Evolutionary conservation across 805 yeast genomes (phyloP).

Genomic region (Yarrowia alimentaria): DNA sequence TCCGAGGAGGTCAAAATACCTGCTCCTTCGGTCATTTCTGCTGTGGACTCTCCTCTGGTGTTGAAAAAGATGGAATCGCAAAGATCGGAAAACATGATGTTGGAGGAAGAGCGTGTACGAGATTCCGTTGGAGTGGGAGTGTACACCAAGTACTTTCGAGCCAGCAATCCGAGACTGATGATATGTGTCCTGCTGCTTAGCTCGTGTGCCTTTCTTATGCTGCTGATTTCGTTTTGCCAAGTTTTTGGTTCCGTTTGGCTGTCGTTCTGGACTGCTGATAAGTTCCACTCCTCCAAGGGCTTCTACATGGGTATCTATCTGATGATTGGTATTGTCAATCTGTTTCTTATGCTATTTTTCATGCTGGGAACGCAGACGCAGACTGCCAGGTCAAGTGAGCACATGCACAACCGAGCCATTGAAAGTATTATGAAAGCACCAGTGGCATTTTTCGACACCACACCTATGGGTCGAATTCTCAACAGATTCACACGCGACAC

Average conservation of each 20-base stretch:
- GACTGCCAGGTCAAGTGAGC: constrained; percentile 27
- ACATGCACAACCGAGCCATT: constrained; percentile 64
- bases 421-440: constrained; percentile 69
- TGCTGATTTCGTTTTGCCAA: neutral
- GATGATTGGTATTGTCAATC: constrained; percentile 49
- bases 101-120: constrained; percentile 29
- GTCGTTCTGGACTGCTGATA: constrained; percentile 61
- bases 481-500: constrained; percentile 93
- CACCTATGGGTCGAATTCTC: constrained; percentile 94
- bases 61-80: too few relatives aligned
- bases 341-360: constrained; percentile 46
- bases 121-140: constrained; percentile 40
- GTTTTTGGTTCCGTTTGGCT: constrained; percentile 59
- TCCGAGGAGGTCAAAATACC: too few relatives aligned
- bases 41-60: too few relatives aligned
- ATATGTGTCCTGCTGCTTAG: constrained; percentile 46
- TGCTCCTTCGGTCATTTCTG: too few relatives aligned
- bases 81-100: constrained; percentile 26
- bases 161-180: constrained; percentile 44
- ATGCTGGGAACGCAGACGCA: constrained; percentile 24
- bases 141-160: constrained; percentile 50
- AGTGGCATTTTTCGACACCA: constrained; percentile 88
- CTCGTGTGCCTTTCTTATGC: constrained; percentile 14
- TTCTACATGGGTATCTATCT: constrained; percentile 60
- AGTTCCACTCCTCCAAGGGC: constrained; percentile 35